Evolutionary conservation across 495 filamentous ascomycete genomes (phyloP).

Genomic region (Neurospora sp.): DNA sequence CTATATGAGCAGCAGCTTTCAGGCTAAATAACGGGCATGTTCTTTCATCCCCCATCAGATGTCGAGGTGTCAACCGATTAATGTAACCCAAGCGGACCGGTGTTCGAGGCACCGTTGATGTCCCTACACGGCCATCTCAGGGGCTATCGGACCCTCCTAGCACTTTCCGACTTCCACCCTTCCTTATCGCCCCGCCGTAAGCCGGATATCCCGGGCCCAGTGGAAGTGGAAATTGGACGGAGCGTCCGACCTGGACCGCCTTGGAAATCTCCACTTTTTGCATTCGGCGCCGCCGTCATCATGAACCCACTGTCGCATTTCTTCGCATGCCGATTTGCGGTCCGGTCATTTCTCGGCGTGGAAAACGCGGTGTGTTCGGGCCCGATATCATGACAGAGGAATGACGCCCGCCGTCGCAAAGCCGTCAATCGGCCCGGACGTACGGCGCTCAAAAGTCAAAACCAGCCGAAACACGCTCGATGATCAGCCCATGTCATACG

Average conservation of each 20-base stretch:
- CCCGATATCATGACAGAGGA: background rate
- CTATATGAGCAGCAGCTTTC: background rate
- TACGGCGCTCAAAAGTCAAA: background rate
- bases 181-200: background rate
- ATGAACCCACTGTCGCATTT: background rate
- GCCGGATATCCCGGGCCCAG: background rate
- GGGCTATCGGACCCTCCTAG: background rate
- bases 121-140: no score
- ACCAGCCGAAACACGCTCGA: background rate
- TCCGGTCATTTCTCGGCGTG: background rate
- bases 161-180: background rate
- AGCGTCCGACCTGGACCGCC: background rate
- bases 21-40: no score
- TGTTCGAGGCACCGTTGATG: background rate
- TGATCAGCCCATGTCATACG: background rate
- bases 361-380: background rate
- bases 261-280: background rate
- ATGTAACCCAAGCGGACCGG: no score
- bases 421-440: background rate
- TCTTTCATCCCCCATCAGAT: no score
- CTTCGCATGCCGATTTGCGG: background rate
- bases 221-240: background rate
- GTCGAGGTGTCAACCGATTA: no score
- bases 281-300: background rate
- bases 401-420: background rate